Base-by-base conservation (phyloP, 495 filamentous ascomycete genomes). In the Amorphotheca resinae region DNA sequence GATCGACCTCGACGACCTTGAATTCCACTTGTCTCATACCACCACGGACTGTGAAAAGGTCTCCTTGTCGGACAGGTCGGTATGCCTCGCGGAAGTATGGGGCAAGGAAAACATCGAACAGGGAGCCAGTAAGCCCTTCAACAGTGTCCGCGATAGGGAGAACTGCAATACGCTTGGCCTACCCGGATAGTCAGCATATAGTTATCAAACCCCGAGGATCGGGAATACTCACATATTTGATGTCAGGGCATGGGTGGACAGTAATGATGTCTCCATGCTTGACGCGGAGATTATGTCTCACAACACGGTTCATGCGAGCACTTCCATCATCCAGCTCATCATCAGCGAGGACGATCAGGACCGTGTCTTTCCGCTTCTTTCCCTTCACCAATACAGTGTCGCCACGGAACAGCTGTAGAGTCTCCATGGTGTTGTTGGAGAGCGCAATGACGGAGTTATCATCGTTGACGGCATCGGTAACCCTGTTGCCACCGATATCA, bases 31-130 rank as follows among this genome's bases (percentile, higher is more conserved):
- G 87, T 59, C 93, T 77, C 91, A 96, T 96, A 64, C 87, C 89
- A 64, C 87, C 91, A 61, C 91, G 81, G 51, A 87, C 84, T 58
- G 87, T 94, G 73, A 98, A 98, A 31, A 95, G 77, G 57, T 98
- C 91, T 42, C 87, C 91, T 72, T 95, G 89, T 58, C 88, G 76
- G 34, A 98, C 84, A 43, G 91, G 91, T 53, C 91, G 75, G 70
- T 98, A 98, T 43, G 93, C 91, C 72, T 98, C 91, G 51, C 91
- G 87, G 78, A 98, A 98, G 70, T 98, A 98, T 48, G 93, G 93
- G 41, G 93, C 93, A 54, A 98, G 87, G 77, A 87, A 98, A 52
- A 98, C 91, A 57, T 98, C 91, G 72, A 98, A 98, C 35, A 98
- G 74, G 26, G 87, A 95, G 54, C 91, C 91, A 45, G 91, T 96